Conservation (phyloP, 306 rosid species). For the Sphenostylis stenocarpa region DNA sequence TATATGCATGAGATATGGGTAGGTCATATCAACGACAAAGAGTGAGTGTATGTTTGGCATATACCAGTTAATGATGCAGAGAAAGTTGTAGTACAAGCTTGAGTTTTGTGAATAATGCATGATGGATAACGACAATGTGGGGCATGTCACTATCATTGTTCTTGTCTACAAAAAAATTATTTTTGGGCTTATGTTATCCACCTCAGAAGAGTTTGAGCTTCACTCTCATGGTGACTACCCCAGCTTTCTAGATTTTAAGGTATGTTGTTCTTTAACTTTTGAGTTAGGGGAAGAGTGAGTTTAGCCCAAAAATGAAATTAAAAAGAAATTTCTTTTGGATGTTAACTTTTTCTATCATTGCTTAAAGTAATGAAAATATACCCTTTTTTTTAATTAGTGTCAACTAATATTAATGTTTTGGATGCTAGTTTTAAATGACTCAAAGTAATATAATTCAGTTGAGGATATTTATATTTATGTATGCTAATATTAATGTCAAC, state of each 20-base stretch:
- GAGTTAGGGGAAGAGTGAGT: no score
- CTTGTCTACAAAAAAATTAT: neutral
- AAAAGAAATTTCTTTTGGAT: no score
- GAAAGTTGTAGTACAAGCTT: slow-evolving; percentile 7
- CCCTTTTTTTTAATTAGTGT: no score
- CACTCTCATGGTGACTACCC: neutral
- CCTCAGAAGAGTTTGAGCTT: neutral
- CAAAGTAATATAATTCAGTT: no score
- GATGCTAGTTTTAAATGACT: no score
- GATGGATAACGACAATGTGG: neutral
- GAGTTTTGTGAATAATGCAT: slow-evolving; percentile 21
- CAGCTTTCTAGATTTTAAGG: neutral
- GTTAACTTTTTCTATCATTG: no score
- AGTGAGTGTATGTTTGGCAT: neutral
- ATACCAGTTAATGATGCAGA: neutral
- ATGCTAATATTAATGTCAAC: no score
- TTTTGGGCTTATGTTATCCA: neutral
- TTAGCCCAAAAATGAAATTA: no score
- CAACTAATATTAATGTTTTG: no score
- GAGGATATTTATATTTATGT: no score
- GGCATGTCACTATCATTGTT: slow-evolving; percentile 5
- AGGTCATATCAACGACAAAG: neutral
- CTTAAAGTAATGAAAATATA: no score
- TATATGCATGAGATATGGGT: neutral
- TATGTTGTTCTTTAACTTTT: neutral